Evolutionary conservation across 345 rosid species (phyloP).

Genomic region (Cardamine occulta): DNA sequence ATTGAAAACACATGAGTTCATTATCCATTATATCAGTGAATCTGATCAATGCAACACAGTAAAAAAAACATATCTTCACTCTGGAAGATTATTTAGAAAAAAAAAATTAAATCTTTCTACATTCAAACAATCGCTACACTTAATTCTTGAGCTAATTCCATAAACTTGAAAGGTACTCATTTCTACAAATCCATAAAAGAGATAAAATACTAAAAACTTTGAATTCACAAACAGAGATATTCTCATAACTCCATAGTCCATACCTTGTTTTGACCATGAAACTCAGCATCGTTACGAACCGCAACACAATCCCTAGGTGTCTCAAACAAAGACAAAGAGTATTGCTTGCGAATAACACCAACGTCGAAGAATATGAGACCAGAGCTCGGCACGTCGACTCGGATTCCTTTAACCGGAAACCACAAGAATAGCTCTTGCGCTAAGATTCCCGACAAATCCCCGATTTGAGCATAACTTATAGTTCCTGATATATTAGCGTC

Average conservation of each 20-base stretch:
- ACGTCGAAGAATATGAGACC: conserved; percentile 88
- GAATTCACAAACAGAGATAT: not conserved
- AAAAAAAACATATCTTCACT: not conserved
- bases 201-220: not conserved
- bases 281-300: conserved; percentile 17
- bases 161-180: not conserved
- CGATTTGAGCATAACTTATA: conserved; percentile 69
- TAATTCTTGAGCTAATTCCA: not conserved
- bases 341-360: conserved; percentile 80
- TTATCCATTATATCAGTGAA: not conserved
- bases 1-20: conserved; percentile 1
- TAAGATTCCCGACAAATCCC: conserved; percentile 63
- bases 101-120: not conserved
- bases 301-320: conserved; percentile 78
- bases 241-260: no score
- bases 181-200: not conserved
- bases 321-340: conserved; percentile 81
- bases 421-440: conserved; percentile 88
- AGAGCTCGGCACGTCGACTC: conserved; percentile 83
- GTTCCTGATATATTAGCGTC: conserved; percentile 70
- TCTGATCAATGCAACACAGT: not conserved
- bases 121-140: not conserved
- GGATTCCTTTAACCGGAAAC: conserved; percentile 83
- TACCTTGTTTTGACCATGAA: conserved; percentile 26
- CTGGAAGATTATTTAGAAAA: not conserved